Conservation (phyloP, 1,284 basidiomycete genomes). For the Boletus semigastroideus region DNA sequence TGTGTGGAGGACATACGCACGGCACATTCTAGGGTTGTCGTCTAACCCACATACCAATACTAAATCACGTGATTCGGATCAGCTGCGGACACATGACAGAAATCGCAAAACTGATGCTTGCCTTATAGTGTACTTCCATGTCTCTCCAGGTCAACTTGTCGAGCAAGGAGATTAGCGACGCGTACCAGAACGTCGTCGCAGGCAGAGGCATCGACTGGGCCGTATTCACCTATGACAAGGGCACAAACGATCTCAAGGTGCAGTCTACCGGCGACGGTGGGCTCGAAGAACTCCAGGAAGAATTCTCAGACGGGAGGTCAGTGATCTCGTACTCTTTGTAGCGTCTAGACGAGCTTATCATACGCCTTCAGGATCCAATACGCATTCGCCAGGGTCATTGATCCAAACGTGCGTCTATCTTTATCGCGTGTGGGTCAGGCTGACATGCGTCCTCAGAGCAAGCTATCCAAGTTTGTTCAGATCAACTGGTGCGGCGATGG, state of each 20-base stretch:
- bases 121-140: conserved; percentile 41
- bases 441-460: conserved; percentile 50
- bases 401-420: conserved; percentile 68
- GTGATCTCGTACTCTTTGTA: conserved; percentile 18
- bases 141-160: conserved; percentile 77
- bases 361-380: conserved; percentile 77
- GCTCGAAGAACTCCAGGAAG: conserved; percentile 89
- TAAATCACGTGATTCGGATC: conserved; percentile 17
- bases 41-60: not conserved
- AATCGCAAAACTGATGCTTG: not conserved
- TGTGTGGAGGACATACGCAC: no score
- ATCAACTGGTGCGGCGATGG: conserved; percentile 95
- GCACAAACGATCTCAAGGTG: conserved; percentile 88
- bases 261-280: conserved; percentile 83
- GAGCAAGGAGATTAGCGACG: conserved; percentile 67
- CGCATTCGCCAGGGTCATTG: conserved; percentile 86
- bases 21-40: no score
- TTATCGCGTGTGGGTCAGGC: not conserved
- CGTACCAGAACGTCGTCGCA: conserved; percentile 81
- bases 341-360: not conserved
- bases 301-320: conserved; percentile 91
- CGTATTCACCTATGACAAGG: conserved; percentile 84
- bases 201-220: conserved; percentile 82
- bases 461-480: conserved; percentile 91
- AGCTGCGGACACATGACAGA: not conserved